phyloP scores from a whole-genome alignment of 352 stramenopile genomes.

The Peronosclerospora sorghi region DNA sequence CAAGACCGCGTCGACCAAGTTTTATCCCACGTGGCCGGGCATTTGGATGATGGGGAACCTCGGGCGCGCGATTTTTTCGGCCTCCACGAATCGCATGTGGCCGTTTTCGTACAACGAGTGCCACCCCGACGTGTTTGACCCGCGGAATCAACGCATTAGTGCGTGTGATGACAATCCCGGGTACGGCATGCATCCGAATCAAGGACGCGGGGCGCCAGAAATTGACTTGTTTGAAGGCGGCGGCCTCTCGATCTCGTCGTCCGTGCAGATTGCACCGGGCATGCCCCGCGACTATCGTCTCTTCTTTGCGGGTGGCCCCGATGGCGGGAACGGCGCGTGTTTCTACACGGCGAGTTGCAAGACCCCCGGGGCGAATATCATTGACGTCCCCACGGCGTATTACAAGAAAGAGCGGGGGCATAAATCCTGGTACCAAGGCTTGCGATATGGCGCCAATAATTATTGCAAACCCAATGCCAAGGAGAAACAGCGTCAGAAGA shows the following conservation, averaged over 20 bases:
- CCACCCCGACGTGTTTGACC: constrained; percentile 51
- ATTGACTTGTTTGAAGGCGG: constrained; percentile 92
- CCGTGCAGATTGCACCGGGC: constrained; percentile 78
- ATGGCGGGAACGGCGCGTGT: constrained; percentile 11
- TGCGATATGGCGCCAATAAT: constrained; percentile 50
- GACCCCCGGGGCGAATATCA: constrained; percentile 31
- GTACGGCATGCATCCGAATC: constrained; percentile 80
- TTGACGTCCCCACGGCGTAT: constrained; percentile 25
- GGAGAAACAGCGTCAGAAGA: constrained; percentile 11
- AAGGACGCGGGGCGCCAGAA: constrained; percentile 88
- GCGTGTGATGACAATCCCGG: constrained; percentile 88
- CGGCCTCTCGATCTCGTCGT: constrained; percentile 77
- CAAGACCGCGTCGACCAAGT: constrained; percentile 12
- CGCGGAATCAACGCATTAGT: constrained; percentile 65
- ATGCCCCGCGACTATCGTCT: constrained; percentile 45
- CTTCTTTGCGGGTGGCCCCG: constrained; percentile 3
- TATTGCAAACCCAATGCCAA: constrained; percentile 31
- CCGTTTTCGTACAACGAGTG: constrained; percentile 93
- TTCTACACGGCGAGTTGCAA: constrained; percentile 32
- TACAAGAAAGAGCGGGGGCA: constrained; percentile 33
- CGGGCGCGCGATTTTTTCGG: constrained; percentile 91
- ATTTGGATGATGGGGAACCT: constrained; percentile 96
- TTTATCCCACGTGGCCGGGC: constrained; percentile 85
- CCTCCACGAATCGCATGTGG: constrained; percentile 90
- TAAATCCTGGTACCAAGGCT: constrained; percentile 57